Evolutionary conservation across 768 basidiomycete genomes (phyloP), one percentile per base, ranked within the genome.

Genomic region (Daedaleopsis nitida): DNA sequence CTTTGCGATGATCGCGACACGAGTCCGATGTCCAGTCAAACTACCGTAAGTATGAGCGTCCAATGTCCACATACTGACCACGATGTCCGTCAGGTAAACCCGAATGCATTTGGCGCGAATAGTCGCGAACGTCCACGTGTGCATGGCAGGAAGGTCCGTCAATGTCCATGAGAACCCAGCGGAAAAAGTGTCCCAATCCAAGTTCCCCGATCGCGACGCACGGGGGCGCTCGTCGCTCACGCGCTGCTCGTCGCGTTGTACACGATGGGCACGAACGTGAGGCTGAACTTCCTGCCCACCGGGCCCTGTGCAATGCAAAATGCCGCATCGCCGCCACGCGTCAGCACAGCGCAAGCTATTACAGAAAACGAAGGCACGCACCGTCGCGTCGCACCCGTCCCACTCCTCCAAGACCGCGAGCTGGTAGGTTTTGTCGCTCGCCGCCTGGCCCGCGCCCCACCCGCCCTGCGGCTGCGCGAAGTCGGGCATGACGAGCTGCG

Each of bases 331-430:
- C 39, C 3, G 39, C 39, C 50, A 38, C 7, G 34, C 17, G 47
- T 60, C 48, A 64, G 55, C 32, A 16, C 8, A 35, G 27, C 14
- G n/a, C 21, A 32, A 32, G 27, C 27, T 3, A 32, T 7, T 32
- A 7, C 5, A 45, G 32, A 13, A 2, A n/a, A n/a, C n/a, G 47
- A 24, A 51, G 16, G 5, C n/a, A 44, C 53, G 32, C 23, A 57
- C 49, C 43, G 43, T 27, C 5, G 78, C 75, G 9, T 55, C 56
- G 39, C 77, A 77, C 17, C 72, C 72, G 37, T 73, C 77, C 65
- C 76, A 82, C 61, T 82, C 79, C 61, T 81, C 80, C 45, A 81
- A 59, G 14, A 81, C 78, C 14, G 69, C 69, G 9, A 82, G 59
- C 52, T 74, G 72, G 59, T 77, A 72, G 6, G 71, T 68, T 9